phyloP scores from a whole-genome alignment of 495 filamentous ascomycete genomes.

The Lichenothelia convexa region DNA sequence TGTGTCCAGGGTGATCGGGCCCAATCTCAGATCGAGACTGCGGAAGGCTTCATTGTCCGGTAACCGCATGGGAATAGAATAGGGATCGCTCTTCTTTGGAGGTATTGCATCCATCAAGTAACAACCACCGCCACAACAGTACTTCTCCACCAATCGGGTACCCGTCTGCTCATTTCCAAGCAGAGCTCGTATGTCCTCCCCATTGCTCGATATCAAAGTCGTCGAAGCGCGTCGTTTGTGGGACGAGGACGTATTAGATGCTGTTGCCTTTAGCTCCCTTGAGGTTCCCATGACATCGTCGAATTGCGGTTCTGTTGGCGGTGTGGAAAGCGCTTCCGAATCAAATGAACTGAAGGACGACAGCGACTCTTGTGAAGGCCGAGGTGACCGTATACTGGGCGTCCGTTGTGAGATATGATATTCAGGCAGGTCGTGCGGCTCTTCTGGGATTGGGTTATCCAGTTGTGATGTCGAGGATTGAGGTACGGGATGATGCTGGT shows the following conservation, averaged over 20 bases:
- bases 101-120: constrained; percentile 49
- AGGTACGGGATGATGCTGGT: background rate
- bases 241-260: background rate
- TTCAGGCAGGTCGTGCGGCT: constrained; percentile 5
- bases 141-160: constrained; percentile 29
- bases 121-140: constrained; percentile 89
- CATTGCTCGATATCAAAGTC: constrained; percentile 56
- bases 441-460: constrained; percentile 7
- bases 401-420: constrained; percentile 1
- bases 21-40: constrained; percentile 56
- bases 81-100: constrained; percentile 33
- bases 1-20: constrained; percentile 47
- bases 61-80: constrained; percentile 36
- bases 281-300: constrained; percentile 27
- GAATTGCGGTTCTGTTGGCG: constrained; percentile 31
- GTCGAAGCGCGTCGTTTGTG: constrained; percentile 53
- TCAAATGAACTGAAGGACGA: constrained; percentile 27
- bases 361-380: constrained; percentile 25
- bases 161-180: constrained; percentile 37
- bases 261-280: constrained; percentile 18
- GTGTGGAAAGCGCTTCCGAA: constrained; percentile 33
- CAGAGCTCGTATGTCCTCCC: constrained; percentile 54
- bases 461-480: background rate
- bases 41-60: constrained; percentile 74
- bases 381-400: constrained; percentile 12